Evolutionary conservation across 306 rosid species (phyloP), one percentile per base, ranked within the genome.

Genomic region (Quercus bicolor): DNA sequence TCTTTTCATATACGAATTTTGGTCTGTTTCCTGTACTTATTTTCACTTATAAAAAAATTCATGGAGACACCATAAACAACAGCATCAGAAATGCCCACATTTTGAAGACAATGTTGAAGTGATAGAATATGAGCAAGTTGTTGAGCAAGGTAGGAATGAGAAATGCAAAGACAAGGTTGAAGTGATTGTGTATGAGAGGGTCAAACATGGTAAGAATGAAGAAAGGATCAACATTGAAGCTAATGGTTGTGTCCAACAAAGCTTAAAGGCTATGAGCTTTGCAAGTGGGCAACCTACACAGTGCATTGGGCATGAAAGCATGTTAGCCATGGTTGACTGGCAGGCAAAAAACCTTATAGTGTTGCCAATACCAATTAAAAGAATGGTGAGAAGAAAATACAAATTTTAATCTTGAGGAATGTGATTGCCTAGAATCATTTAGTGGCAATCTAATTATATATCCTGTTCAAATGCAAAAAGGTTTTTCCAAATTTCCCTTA

Each of bases 71-170:
- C 14, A 3, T 68, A 19, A 33, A 45, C 70, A 5, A n/a, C 76
- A 55, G 61, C 76, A 61, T 77, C 68, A 4, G 28, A 20, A 16
- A 40, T 15, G 2, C 56, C 86, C 91, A 0, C 85, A 78, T 45
- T 33, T 31, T 5, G 72, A 43, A 2, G 86, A 85, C 73, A 81
- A 69, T 29, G 88, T 87, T 51, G 83, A 82, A 40, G 88, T 82
- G 73, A 59, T 82, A 0, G 87, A 84, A 74, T 75, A 84, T 26
- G 70, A 85, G 76, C 55, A 18, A 78, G 70, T 57, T 65, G 48
- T 19, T 19, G 56, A 0, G 45, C 73, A 76, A 16, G 85, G 65
- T 43, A 21, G 7, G n/a, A 43, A 52, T 21, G 78, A 84, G 11
- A 75, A 45, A 31, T 6, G 65, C 11, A 66, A 72, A 33, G 87